Evolutionary conservation across 768 basidiomycete genomes (phyloP).

Genomic region (Tricholoma saponaceum): DNA sequence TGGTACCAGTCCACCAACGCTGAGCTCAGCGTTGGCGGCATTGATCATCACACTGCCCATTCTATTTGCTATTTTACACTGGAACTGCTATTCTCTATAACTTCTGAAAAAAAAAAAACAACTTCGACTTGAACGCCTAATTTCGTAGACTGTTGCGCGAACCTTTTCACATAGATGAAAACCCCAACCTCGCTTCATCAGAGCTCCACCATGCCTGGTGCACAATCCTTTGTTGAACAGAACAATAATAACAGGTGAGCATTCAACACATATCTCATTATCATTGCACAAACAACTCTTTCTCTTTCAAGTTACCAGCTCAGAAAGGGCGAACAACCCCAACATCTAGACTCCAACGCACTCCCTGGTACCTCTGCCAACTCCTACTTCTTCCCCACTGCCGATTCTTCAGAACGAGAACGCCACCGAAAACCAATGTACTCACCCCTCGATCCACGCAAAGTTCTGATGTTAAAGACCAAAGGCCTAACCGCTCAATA

Average conservation of each 20-base stretch:
- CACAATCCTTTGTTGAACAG: neutral
- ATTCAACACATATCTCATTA: neutral
- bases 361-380: neutral
- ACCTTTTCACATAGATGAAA: neutral
- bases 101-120: too few relatives aligned
- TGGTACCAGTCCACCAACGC: neutral
- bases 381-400: neutral
- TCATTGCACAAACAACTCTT: neutral
- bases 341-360: neutral
- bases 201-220: neutral
- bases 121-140: neutral
- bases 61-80: neutral
- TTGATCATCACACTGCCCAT: neutral
- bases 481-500: conserved; percentile 6
- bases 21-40: neutral
- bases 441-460: neutral
- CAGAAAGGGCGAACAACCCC: neutral
- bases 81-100: neutral
- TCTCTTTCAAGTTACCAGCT: neutral
- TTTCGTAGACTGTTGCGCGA: neutral
- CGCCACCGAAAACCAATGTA: conserved; percentile 3
- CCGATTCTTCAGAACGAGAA: neutral
- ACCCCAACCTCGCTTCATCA: neutral
- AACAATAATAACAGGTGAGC: neutral
- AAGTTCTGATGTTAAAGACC: conserved; percentile 6